A percentile compares a stretch with the other conserved stretches of the same genome.
These are phyloP conservation scores for Aspergillus nanangensis DNA, from an alignment of 495 filamentous ascomycete genomes.

Conservation along the genomic window DNA sequence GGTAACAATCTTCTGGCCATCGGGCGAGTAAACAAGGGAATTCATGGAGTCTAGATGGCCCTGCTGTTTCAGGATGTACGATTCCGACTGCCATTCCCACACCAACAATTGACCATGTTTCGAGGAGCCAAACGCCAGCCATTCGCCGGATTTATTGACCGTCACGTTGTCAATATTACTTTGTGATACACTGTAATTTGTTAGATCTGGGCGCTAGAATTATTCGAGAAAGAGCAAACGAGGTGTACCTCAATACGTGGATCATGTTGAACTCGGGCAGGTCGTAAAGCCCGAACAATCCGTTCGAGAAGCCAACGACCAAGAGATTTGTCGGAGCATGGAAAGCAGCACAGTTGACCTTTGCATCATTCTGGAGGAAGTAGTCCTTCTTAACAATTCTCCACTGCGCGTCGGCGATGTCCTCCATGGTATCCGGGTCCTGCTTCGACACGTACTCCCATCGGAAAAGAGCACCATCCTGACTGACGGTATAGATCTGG, in stretches of 20 bases:
- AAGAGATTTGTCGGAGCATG: slow-evolving; percentile 82
- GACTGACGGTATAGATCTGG: slow-evolving; percentile 71
- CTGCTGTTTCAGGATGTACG: slow-evolving; percentile 98
- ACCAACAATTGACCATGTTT: slow-evolving; percentile 91
- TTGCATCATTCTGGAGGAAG: slow-evolving; percentile 86
- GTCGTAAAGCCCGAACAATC: slow-evolving; percentile 89
- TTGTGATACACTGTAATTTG: slow-evolving; percentile 73
- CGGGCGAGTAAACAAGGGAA: slow-evolving; percentile 84
- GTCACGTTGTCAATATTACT: slow-evolving; percentile 92
- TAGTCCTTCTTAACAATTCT: slow-evolving; percentile 82
- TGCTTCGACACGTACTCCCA: slow-evolving; percentile 56
- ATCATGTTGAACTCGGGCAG: slow-evolving; percentile 96
- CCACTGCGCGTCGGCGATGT: slow-evolving; percentile 67
- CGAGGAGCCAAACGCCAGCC: slow-evolving; percentile 96
- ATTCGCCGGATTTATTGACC: slow-evolving; percentile 90
- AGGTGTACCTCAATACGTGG: slow-evolving; percentile 63
- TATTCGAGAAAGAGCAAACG: background rate
- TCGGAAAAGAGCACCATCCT: slow-evolving; percentile 62
- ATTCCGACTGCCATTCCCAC: slow-evolving; percentile 99
- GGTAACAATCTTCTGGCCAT: slow-evolving; percentile 88
- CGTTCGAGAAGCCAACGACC: slow-evolving; percentile 91
- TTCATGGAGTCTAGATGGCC: slow-evolving; percentile 98
- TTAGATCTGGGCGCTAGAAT: slow-evolving; percentile 16
- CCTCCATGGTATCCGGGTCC: slow-evolving; percentile 56
- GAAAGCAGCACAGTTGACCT: slow-evolving; percentile 82